These are phyloP conservation scores for Ulota crispa DNA, from an alignment of 225 moss, liverwort and hornwort genomes.

Conservation along the genomic window DNA sequence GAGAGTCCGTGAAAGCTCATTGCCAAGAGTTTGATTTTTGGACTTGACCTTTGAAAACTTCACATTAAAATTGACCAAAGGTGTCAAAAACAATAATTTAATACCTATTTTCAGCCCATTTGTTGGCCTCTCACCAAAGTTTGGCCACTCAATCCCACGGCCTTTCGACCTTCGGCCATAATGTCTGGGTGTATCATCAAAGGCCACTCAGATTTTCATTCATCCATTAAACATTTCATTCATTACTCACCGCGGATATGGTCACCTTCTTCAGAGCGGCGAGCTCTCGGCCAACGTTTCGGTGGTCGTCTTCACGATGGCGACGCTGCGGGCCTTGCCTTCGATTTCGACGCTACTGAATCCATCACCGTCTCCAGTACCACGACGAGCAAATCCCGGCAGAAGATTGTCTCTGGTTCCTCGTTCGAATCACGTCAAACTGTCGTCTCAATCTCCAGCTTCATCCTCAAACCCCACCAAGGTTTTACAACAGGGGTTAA, in stretches of 20 bases:
- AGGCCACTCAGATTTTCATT: background rate
- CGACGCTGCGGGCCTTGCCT: slow-evolving; percentile 30
- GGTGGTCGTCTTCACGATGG: slow-evolving; percentile 20
- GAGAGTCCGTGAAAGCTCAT: no score
- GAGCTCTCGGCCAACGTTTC: background rate
- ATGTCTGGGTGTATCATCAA: no score
- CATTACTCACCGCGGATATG: slow-evolving; percentile 1
- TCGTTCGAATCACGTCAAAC: background rate
- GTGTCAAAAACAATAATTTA: no score
- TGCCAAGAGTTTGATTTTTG: no score
- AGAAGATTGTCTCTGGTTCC: background rate
- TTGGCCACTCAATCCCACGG: no score
- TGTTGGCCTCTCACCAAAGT: no score
- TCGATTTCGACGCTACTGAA: slow-evolving; percentile 22
- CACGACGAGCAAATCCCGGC: background rate
- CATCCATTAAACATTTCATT: background rate
- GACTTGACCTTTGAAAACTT: no score
- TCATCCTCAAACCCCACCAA: background rate
- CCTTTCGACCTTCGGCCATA: no score
- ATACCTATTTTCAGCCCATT: no score
- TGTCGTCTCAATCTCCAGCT: background rate
- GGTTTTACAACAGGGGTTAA: background rate
- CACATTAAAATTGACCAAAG: no score
- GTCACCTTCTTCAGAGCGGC: background rate
- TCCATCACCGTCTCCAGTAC: background rate